Base-by-base conservation (phyloP, 345 rosid species). In the Citrus sp. region DNA sequence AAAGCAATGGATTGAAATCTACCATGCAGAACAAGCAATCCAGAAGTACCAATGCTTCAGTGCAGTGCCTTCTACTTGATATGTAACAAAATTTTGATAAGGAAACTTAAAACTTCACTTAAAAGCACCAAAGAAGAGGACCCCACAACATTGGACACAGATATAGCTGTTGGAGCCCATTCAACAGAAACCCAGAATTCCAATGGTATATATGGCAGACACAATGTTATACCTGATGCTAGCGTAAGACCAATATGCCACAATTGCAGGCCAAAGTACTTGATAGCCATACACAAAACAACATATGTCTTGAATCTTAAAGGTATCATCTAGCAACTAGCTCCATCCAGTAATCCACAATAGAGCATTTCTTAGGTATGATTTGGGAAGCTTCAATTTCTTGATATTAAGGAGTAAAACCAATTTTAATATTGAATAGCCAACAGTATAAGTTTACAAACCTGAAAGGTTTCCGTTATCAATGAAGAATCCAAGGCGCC, bases 381-480 rank as follows among this genome's bases (percentile, higher is more conserved):
- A 27, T 76, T 68, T 34, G 68, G 55, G 32, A 42, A 80, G 70
- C 78, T 61, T 63, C 70, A 80, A 79, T 35, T 64, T n/a, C 22
- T 62, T 73, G 70, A 63, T 56, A 81, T 67, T 65, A 72, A 1
- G 49, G 9, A 77, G 46, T 61, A 69, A 77, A 76, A 27, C 24
- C n/a, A 78, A 7, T 54, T 24, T 30, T 28, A 61, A 25, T 63
- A 40, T 42, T 16, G 68, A 77, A 79, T 30, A 13, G 35, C 19
- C 27, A 38, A 49, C 34, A 40, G 37, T 66, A 69, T 27, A 27
- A n/a, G 68, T 56, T 78, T 42, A 81, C 85, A 73, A 78, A 92
- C 99, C 99, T 92, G 89, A 84, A 93, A 90, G 60, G 93, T 88
- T 83, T 87, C 91, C 83, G 83, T 90, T 74, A 96, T 85, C 65